Evolutionary conservation across 805 yeast species (phyloP).

Genomic region (Nadsonia fulvescens): DNA sequence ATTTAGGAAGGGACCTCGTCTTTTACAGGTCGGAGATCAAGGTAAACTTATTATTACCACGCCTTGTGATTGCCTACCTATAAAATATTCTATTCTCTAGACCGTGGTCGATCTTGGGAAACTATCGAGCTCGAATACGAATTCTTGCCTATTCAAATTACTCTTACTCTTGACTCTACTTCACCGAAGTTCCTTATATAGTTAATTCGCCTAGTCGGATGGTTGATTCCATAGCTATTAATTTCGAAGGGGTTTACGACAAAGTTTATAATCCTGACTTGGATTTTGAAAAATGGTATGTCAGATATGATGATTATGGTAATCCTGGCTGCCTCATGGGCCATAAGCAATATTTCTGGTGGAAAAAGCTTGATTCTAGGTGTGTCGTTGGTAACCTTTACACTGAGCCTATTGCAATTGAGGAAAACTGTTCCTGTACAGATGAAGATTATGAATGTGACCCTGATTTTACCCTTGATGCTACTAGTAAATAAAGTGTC

Average conservation of each 20-base stretch:
- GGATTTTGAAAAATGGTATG: constrained; percentile 52
- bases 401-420: constrained; percentile 23
- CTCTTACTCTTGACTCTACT: constrained; percentile 56
- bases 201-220: constrained; percentile 21
- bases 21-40: constrained; percentile 52
- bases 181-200: constrained; percentile 36
- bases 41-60: constrained; percentile 56
- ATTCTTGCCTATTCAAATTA: constrained; percentile 24
- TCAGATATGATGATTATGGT: constrained; percentile 21
- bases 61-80: constrained; percentile 19
- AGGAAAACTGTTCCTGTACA: constrained; percentile 46
- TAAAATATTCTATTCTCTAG: constrained; percentile 36
- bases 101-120: constrained; percentile 57
- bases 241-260: constrained; percentile 25
- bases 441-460: constrained; percentile 57
- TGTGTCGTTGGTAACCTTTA: constrained; percentile 35
- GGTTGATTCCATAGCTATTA: constrained; percentile 36
- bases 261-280: constrained; percentile 22
- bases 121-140: constrained; percentile 28
- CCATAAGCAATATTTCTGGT: constrained; percentile 37
- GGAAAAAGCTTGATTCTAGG: constrained; percentile 47
- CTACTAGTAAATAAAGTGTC: constrained; percentile 29
- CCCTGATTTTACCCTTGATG: constrained; percentile 25
- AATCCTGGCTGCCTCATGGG: constrained; percentile 46
- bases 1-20: constrained; percentile 33